Base-by-base conservation (phyloP, 306 rosid species). In the Trichosanthes truncata region DNA sequence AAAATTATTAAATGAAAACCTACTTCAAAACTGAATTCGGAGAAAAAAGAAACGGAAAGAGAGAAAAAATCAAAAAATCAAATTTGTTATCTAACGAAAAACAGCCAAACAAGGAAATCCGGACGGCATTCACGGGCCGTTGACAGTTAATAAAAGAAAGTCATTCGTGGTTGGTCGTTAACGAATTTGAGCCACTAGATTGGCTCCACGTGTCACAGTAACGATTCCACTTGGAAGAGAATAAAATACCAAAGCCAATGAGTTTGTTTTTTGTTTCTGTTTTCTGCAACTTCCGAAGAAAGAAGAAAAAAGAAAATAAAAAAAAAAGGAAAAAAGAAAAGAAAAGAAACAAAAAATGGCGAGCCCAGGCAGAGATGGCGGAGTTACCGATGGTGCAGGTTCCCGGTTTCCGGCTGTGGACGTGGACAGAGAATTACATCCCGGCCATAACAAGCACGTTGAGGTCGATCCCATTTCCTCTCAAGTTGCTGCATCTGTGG, bases 291-390 rank as follows among this genome's bases (percentile, higher is more conserved):
- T 4, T n/a, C 48, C 33, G 33, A 7, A 67, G 40, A 20, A 43
- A 71, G 55, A 71, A 45, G 6, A 23, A 65, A 3, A 17, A 35
- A 33, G n/a, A 15, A 6, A 63, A 31, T 15, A 6, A 13, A 5
- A 6, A 21, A 21, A 10, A 20, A 41, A 3, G 0, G 21, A 68
- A 41, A 67, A 12, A 26, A 7, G 0, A 72, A 25, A 31, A 57
- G 67, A 71, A 83, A n/a, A n/a, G n/a, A n/a, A n/a, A n/a, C n/a
- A n/a, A n/a, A 71, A 72, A 83, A 92, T 90, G 97, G 87, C 85
- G 53, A 84, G 81, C 77, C 83, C 80, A 59, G 67, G 69, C 45
- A 56, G 80, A 66, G 84, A 61, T 38, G 79, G 77, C 7, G 60
- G n/a, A 51, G 74, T 29, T 46, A 38, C 57, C 3, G 77, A 31